These are phyloP conservation scores for Botrytis medusae DNA, from an alignment of 2,329 filamentous ascomycete genomes.

Conservation along the genomic window DNA sequence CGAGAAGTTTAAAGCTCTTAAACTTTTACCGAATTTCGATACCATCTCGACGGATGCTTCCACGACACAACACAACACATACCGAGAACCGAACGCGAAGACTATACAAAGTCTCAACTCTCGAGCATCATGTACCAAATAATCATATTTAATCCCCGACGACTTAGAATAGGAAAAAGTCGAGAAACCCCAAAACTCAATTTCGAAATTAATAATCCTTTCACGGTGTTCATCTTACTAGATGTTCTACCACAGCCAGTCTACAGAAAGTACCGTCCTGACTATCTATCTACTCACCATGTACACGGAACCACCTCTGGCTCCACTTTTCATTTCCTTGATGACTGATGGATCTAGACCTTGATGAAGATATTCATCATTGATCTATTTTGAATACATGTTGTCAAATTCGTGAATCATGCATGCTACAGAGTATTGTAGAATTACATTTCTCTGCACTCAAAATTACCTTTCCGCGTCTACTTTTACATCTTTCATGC, in stretches of 20 bases:
- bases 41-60: background rate
- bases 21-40: background rate
- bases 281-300: background rate
- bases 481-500: slow-evolving; percentile 1
- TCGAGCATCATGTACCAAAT: background rate
- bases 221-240: background rate
- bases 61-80: background rate
- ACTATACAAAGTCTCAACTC: background rate
- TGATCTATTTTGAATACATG: background rate
- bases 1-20: background rate
- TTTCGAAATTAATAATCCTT: background rate
- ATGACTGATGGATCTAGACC: slow-evolving; percentile 4
- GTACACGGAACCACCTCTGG: background rate
- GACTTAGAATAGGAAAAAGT: background rate
- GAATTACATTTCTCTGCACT: background rate
- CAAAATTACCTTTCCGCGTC: background rate
- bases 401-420: background rate
- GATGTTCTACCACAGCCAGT: background rate
- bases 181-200: background rate
- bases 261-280: too few relatives aligned
- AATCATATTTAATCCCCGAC: background rate
- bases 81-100: background rate
- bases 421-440: background rate
- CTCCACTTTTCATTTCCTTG: slow-evolving; percentile 11
- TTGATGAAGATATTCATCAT: background rate